Conservation (phyloP, 495 filamentous ascomycete species). For the Hyaloscypha variabilis region DNA sequence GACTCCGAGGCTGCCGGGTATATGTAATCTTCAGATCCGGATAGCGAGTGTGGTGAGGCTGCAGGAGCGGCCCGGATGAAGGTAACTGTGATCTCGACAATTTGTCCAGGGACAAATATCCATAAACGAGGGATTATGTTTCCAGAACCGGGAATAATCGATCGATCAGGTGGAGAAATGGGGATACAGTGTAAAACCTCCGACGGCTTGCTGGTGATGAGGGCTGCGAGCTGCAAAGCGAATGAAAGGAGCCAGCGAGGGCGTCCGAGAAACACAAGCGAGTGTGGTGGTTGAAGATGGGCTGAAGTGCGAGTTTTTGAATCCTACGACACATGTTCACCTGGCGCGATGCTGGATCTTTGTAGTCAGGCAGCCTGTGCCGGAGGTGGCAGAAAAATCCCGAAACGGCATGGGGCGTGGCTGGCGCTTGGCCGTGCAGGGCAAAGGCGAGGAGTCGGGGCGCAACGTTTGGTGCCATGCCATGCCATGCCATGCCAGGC, state of each 20-base stretch:
- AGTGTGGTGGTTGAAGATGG: constrained; percentile 27
- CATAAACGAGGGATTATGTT: constrained; percentile 18
- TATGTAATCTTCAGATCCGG: constrained; percentile 25
- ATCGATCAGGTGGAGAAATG: constrained; percentile 8
- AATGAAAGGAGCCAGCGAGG: constrained; percentile 68
- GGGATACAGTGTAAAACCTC: constrained; percentile 17
- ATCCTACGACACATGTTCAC: constrained; percentile 27
- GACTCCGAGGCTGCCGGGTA: constrained; percentile 29
- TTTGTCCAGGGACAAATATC: constrained; percentile 18
- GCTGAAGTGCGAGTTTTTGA: constrained; percentile 19
- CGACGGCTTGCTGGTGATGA: constrained; percentile 25
- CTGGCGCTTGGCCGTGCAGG: constrained; percentile 14
- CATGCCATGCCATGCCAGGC: too few species aligned
- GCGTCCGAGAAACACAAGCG: constrained; percentile 49
- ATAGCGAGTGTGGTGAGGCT: constrained; percentile 34
- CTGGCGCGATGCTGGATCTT: constrained; percentile 19
- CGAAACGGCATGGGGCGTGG: constrained; percentile 21
- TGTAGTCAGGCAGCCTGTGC: constrained; percentile 25
- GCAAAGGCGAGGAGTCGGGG: not conserved
- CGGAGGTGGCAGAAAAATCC: constrained; percentile 24
- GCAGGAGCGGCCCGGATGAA: constrained; percentile 22
- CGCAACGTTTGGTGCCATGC: too few species aligned
- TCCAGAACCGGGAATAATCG: constrained; percentile 7
- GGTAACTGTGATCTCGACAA: not conserved
- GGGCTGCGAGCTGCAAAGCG: constrained; percentile 42